phyloP scores from a whole-genome alignment of 495 filamentous ascomycete genomes.

The Aspergillus incahuasiensis region DNA sequence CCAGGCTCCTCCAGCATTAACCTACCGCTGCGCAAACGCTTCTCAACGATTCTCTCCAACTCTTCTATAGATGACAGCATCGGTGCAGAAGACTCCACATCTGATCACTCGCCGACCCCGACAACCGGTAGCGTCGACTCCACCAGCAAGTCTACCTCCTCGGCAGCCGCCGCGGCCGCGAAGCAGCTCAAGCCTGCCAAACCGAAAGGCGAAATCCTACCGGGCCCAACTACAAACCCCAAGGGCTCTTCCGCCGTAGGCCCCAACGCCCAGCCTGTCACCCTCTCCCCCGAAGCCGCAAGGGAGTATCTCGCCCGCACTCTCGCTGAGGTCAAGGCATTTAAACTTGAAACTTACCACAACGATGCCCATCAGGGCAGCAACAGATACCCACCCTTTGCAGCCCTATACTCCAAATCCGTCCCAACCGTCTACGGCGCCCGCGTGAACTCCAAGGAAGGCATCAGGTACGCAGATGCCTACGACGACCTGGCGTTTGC shows the following conservation, averaged over 20 bases:
- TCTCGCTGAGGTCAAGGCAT: slow-evolving; percentile 62
- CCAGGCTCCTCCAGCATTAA: slow-evolving; percentile 34
- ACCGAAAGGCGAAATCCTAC: slow-evolving; percentile 34
- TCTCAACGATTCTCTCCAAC: slow-evolving; percentile 28
- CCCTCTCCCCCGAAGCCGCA: slow-evolving; percentile 50
- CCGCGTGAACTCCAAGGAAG: slow-evolving; percentile 59
- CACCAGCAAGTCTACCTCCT: slow-evolving; percentile 18
- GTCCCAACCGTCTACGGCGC: slow-evolving; percentile 81
- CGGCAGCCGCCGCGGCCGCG: neutral
- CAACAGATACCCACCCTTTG: slow-evolving; percentile 75
- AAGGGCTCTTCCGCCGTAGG: slow-evolving; percentile 18
- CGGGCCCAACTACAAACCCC: slow-evolving; percentile 21
- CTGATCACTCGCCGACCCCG: slow-evolving; percentile 17
- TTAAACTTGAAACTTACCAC: slow-evolving; percentile 68
- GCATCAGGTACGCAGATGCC: slow-evolving; percentile 68
- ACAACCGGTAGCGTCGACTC: neutral
- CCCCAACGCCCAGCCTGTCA: slow-evolving; percentile 39
- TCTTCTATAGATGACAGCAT: slow-evolving; percentile 14
- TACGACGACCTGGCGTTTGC: slow-evolving; percentile 88
- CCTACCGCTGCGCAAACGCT: slow-evolving; percentile 39
- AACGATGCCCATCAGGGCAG: slow-evolving; percentile 49
- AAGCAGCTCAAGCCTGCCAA: neutral
- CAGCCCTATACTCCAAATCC: slow-evolving; percentile 84
- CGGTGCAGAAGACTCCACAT: neutral
- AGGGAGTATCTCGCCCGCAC: slow-evolving; percentile 73